phyloP scores from a whole-genome alignment of 768 basidiomycete species.

The Amanita brunnescens region DNA sequence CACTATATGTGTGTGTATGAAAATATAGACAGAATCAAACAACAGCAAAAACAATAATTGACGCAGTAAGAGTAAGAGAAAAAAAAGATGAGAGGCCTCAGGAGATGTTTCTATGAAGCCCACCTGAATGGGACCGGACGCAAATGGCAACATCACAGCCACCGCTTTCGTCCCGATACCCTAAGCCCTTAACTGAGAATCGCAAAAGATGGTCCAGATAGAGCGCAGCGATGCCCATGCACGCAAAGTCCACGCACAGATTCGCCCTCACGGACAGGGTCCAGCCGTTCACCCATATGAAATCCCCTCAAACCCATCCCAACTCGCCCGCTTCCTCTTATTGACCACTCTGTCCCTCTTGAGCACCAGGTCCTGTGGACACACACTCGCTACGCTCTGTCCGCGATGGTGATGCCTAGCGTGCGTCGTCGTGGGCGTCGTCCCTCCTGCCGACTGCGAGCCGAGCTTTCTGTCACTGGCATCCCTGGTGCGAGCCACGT shows the following conservation, averaged over 20 bases:
- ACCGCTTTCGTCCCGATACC: neutral
- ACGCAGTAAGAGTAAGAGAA: neutral
- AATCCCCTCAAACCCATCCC: slow-evolving; percentile 23
- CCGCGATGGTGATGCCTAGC: slow-evolving; percentile 25
- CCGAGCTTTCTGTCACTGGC: neutral
- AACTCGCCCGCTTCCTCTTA: slow-evolving; percentile 34
- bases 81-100: neutral
- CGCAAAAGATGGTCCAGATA: neutral
- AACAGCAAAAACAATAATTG: no score
- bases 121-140: neutral
- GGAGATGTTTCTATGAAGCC: neutral
- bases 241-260: slow-evolving; percentile 6
- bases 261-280: neutral
- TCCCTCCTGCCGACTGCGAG: neutral
- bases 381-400: slow-evolving; percentile 27
- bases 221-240: neutral
- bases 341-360: slow-evolving; percentile 17
- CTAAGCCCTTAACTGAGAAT: slow-evolving; percentile 4
- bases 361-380: slow-evolving; percentile 28
- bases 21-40: no score
- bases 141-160: slow-evolving; percentile 1
- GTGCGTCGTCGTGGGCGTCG: neutral
- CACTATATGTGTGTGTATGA: neutral
- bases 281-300: slow-evolving; percentile 4
- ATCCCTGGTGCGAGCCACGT: slow-evolving; percentile 2